Evolutionary conservation across 202 grass and related monocot genomes (phyloP), one percentile per base, ranked within the genome.

Genomic region (Saccharum hybrid): DNA sequence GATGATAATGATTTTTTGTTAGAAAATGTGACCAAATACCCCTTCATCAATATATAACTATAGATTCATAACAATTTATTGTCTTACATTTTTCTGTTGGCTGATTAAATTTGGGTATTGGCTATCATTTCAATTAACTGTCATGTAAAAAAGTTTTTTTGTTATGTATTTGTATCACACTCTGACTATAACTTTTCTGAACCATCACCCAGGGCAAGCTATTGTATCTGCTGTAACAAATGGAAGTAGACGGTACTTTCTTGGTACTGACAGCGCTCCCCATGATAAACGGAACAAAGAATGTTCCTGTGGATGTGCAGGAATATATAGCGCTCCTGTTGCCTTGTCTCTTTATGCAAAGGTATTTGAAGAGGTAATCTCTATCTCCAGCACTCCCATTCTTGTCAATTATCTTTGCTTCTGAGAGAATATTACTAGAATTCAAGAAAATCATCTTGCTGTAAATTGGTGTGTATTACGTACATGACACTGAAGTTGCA

Each of bases 281-380:
- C 96, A 96, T 78, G 96, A 99, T 70, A 96, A 88, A 85, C 68
- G 42, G 83, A 90, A 79, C 59, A 98, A 98, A 87, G 96, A 92
- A 67, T 90, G 93, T 86, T 87, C 93, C 26, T 98, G 96, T 80
- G 93, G 93, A 77, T 98, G 93, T 86, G 96, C 96, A 16, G 96
- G 96, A 81, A 94, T 98, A 87, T 98, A 85, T 67, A 98, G 86
- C 9, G 93, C 96, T 34, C 93, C 93, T 77, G 70, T 98, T 36
- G 91, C 93, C 66, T 66, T 96, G 36, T 93, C 96, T 77, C 96
- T 96, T 85, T 94, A 98, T 76, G 88, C 81, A 11, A 96, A 94
- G 42, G 86, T 90, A 86, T 94, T 98, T 82, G 96, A 98, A 86
- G 49, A 98, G 96, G 96, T 95, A 92, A 83, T 10, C n/a, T 73